A percentile compares a stretch with the other conserved stretches of the same genome.
phyloP scores from a whole-genome alignment of 139 green algal species.

The Spirogloea muscicola region DNA sequence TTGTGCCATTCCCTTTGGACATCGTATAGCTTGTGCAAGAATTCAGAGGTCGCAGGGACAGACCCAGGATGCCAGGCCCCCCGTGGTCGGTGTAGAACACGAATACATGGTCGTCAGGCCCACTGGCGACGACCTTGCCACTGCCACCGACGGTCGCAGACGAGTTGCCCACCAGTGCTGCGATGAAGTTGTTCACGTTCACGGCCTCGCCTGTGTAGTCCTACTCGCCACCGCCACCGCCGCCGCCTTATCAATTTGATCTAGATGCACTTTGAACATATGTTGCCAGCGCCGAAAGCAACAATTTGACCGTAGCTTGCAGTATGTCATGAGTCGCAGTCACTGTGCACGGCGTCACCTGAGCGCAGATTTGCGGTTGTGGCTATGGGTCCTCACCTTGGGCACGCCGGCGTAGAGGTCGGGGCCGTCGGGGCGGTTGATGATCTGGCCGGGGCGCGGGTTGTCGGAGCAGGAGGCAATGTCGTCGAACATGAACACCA shows the following conservation, averaged over 20 bases:
- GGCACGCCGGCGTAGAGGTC: conserved; percentile 80
- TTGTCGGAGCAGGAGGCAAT: conserved; percentile 73
- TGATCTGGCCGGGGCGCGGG: conserved; percentile 75
- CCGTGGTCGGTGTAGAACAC: conserved; percentile 80
- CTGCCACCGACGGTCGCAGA: conserved; percentile 44
- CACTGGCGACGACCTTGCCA: conserved; percentile 58
- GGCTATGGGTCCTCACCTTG: too few relatives aligned
- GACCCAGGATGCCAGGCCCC: conserved; percentile 72
- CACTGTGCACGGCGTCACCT: too few relatives aligned
- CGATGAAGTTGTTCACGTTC: conserved; percentile 73
- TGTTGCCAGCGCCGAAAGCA: too few relatives aligned
- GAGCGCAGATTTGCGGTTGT: too few relatives aligned
- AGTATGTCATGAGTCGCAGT: too few relatives aligned
- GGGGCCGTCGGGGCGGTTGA: conserved; percentile 78
- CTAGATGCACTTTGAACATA: too few relatives aligned
- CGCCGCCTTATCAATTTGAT: too few relatives aligned
- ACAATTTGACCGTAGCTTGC: too few relatives aligned
- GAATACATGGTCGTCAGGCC: conserved; percentile 70
- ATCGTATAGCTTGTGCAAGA: too few relatives aligned
- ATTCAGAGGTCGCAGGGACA: background rate
- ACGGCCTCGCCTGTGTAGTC: conserved; percentile 86
- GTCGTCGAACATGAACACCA: conserved; percentile 87
- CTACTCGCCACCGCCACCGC: too few relatives aligned
- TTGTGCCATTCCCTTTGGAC: too few relatives aligned
- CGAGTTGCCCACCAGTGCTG: conserved; percentile 73